phyloP scores from a whole-genome alignment of 148 eudicot species.

The Rhododendron molle region DNA sequence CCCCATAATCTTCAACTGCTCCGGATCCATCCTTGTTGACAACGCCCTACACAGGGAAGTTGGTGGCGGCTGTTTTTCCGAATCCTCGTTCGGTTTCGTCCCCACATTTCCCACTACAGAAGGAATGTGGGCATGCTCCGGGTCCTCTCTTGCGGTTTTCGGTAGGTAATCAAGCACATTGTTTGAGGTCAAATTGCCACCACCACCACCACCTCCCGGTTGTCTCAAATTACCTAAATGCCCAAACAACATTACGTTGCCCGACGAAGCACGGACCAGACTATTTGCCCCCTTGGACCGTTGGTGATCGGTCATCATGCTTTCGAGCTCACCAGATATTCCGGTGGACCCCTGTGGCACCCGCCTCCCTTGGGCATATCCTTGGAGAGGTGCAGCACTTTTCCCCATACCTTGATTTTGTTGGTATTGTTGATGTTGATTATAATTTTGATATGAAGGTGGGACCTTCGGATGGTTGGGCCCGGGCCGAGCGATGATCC shows the following conservation, averaged over 20 bases:
- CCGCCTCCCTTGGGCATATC: slow-evolving; percentile 25
- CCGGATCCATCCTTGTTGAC: slow-evolving; percentile 96
- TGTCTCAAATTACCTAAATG: slow-evolving; percentile 77
- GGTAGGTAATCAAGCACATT: slow-evolving; percentile 16
- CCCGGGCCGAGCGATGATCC: slow-evolving; percentile 27
- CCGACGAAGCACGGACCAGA: slow-evolving; percentile 70
- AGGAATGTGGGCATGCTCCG: slow-evolving; percentile 23
- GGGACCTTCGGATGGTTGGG: slow-evolving; percentile 27
- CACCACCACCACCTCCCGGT: slow-evolving; percentile 33
- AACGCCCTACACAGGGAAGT: slow-evolving; percentile 69
- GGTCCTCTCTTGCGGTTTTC: slow-evolving; percentile 15
- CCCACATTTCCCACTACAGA: slow-evolving; percentile 55
- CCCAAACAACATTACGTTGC: slow-evolving; percentile 66
- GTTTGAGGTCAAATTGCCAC: slow-evolving; percentile 11
- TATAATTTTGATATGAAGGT: slow-evolving; percentile 15
- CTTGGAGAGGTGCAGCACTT: slow-evolving; percentile 17
- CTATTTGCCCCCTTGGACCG: slow-evolving; percentile 33
- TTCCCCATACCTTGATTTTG: slow-evolving; percentile 8
- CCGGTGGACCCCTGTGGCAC: slow-evolving; percentile 38
- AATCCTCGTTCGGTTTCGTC: slow-evolving; percentile 30
- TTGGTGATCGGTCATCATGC: slow-evolving; percentile 75
- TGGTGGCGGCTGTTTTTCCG: slow-evolving; percentile 18
- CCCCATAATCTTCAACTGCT: slow-evolving; percentile 80
- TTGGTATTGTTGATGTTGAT: slow-evolving; percentile 12
- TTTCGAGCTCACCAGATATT: slow-evolving; percentile 84